phyloP scores from a whole-genome alignment of 768 basidiomycete genomes.

The Agrocybe pediades region DNA sequence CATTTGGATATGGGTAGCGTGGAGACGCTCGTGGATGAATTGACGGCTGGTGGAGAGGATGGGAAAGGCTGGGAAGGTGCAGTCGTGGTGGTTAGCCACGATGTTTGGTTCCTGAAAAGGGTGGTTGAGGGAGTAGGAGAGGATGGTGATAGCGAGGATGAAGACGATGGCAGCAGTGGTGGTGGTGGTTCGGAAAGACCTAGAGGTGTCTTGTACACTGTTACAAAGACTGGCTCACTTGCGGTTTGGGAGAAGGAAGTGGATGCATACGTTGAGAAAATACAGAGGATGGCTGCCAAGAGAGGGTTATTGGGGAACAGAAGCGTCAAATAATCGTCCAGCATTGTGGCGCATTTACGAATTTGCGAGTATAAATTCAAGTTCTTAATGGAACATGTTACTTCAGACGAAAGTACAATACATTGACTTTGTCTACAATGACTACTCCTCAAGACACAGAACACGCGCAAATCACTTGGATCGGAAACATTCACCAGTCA shows the following conservation, averaged over 20 bases:
- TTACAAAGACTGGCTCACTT: constrained; percentile 31
- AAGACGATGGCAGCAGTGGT: neutral
- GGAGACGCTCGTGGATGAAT: constrained; percentile 50
- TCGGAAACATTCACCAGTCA: too few relatives aligned
- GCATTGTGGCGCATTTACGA: too few relatives aligned
- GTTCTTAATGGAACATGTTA: too few relatives aligned
- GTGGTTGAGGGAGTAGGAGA: constrained; percentile 29
- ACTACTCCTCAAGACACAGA: too few relatives aligned
- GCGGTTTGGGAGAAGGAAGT: constrained; percentile 31
- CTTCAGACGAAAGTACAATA: too few relatives aligned
- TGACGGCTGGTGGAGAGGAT: constrained; percentile 21
- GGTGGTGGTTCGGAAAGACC: constrained; percentile 16
- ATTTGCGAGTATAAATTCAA: too few relatives aligned
- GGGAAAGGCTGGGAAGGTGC: constrained; percentile 50
- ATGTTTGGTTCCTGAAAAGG: constrained; percentile 40
- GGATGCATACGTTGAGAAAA: constrained; percentile 32
- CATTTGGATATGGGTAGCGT: constrained; percentile 69
- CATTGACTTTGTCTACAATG: too few relatives aligned
- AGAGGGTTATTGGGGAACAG: neutral
- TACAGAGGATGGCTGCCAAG: constrained; percentile 14
- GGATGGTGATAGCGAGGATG: constrained; percentile 24
- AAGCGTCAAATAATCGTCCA: neutral
- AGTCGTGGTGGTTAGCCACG: constrained; percentile 67
- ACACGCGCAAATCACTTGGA: too few relatives aligned
- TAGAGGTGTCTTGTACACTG: constrained; percentile 28